A percentile compares a stretch with the other conserved stretches of the same genome.
phyloP scores from a whole-genome alignment of 2,329 filamentous ascomycete genomes.

The Parafenestella ontariensis region DNA sequence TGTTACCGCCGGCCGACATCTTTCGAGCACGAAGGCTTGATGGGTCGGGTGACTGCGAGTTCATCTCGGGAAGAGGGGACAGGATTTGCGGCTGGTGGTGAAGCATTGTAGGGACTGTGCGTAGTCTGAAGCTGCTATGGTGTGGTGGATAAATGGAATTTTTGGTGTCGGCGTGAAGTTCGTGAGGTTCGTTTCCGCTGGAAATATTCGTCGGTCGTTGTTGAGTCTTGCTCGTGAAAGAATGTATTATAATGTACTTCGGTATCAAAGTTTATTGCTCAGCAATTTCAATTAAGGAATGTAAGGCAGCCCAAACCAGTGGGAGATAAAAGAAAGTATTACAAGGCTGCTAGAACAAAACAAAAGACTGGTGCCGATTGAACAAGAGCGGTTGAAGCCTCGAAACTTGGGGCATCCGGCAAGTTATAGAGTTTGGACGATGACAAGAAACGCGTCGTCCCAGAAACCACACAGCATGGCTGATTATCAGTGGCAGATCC shows the following conservation, averaged over 20 bases:
- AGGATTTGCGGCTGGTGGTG: slow-evolving; percentile 50
- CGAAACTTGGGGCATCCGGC: slow-evolving; percentile 46
- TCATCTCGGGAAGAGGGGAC: slow-evolving; percentile 48
- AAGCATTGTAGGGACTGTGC: slow-evolving; percentile 36
- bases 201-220: slow-evolving; percentile 57
- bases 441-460: slow-evolving; percentile 39
- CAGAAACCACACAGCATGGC: slow-evolving; percentile 36
- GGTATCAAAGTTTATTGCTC: slow-evolving; percentile 47
- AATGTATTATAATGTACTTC: slow-evolving; percentile 46
- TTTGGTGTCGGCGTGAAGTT: slow-evolving; percentile 10
- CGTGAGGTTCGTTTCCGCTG: slow-evolving; percentile 35
- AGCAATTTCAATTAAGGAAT: slow-evolving; percentile 58
- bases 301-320: slow-evolving; percentile 62
- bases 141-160: slow-evolving; percentile 38
- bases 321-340: slow-evolving; percentile 59
- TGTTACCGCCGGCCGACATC: slow-evolving; percentile 73
- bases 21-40: slow-evolving; percentile 71
- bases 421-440: slow-evolving; percentile 45
- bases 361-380: slow-evolving; percentile 49
- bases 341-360: slow-evolving; percentile 50
- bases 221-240: slow-evolving; percentile 48
- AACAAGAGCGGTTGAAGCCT: slow-evolving; percentile 49
- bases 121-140: slow-evolving; percentile 43
- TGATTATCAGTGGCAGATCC: slow-evolving; percentile 50
- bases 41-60: slow-evolving; percentile 33